A percentile compares a stretch with the other conserved stretches of the same genome.
Evolutionary conservation across 1,284 basidiomycete species (phyloP).

Genomic region (Trichosporon inkin): DNA sequence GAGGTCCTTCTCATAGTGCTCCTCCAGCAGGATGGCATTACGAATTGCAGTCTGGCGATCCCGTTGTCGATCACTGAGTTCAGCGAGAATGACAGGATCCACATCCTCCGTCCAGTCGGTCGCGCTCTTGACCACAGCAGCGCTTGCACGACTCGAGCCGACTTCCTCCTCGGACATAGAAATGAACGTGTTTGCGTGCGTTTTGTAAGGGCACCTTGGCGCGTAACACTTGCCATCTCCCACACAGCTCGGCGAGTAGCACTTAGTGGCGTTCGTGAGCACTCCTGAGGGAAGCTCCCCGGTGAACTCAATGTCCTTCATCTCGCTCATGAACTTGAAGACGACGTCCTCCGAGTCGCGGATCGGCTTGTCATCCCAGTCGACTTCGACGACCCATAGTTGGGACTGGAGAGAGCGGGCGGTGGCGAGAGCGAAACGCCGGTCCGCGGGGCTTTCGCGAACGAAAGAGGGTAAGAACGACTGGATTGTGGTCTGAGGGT

Average conservation of each 20-base stretch:
- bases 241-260: constrained; percentile 59
- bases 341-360: constrained; percentile 91
- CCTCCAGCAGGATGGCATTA: constrained; percentile 85
- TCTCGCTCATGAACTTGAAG: constrained; percentile 91
- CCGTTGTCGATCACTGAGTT: constrained; percentile 70
- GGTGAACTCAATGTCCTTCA: constrained; percentile 60
- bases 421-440: constrained; percentile 75
- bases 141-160: not conserved
- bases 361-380: constrained; percentile 80
- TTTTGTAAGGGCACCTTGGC: constrained; percentile 67
- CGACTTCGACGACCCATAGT: constrained; percentile 94
- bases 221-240: constrained; percentile 54
- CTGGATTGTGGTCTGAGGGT: constrained; percentile 70
- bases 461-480: constrained; percentile 71
- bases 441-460: constrained; percentile 63
- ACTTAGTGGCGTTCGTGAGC: constrained; percentile 60
- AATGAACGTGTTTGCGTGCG: constrained; percentile 44
- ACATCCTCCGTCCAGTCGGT: constrained; percentile 68
- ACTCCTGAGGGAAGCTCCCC: constrained; percentile 60
- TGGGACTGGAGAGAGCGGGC: constrained; percentile 85
- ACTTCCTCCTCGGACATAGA: constrained; percentile 15
- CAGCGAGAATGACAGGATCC: constrained; percentile 61
- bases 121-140: constrained; percentile 6
- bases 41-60: constrained; percentile 85
- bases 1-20: constrained; percentile 84